Conservation (phyloP, 2,329 filamentous ascomycete species). For the Ophiostoma triangulosporum region DNA sequence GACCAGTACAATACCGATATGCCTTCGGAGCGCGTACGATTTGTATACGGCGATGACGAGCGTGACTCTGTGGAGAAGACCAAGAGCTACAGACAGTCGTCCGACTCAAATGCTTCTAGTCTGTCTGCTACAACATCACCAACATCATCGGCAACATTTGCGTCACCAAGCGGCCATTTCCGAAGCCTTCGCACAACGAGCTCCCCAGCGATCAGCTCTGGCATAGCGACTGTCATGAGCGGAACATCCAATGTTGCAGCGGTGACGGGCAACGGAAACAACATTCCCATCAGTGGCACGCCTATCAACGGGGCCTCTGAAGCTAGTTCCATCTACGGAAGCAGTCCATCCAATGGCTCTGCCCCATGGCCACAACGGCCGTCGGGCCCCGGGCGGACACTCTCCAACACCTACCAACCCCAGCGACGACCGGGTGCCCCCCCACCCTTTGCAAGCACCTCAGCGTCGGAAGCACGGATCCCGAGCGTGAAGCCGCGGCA, state of each 20-base stretch:
- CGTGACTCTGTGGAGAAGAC: constrained; percentile 28
- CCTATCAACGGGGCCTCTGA: constrained; percentile 4
- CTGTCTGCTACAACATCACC: constrained; percentile 28
- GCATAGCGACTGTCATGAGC: constrained; percentile 3
- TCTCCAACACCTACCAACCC: constrained; percentile 68
- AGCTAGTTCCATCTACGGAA: background rate
- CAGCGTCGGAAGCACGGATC: constrained; percentile 25
- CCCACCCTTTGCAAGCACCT: constrained; percentile 20
- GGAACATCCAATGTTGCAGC: background rate
- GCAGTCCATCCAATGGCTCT: constrained; percentile 5
- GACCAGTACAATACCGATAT: constrained; percentile 16
- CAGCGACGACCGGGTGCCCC: constrained; percentile 35
- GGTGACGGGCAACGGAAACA: constrained; percentile 7
- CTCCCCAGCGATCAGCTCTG: constrained; percentile 7
- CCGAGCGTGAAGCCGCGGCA: constrained; percentile 36
- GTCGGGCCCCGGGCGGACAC: constrained; percentile 54
- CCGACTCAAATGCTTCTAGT: constrained; percentile 26
- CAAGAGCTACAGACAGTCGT: constrained; percentile 26
- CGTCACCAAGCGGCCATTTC: constrained; percentile 27
- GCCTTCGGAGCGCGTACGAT: constrained; percentile 41
- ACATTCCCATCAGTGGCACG: background rate
- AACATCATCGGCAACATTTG: constrained; percentile 29
- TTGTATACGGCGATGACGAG: constrained; percentile 36
- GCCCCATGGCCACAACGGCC: constrained; percentile 47
- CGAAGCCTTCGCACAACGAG: constrained; percentile 25